These are phyloP conservation scores for Buxus sempervirens DNA, from an alignment of 164 flowering plant species.

Conservation along the genomic window DNA sequence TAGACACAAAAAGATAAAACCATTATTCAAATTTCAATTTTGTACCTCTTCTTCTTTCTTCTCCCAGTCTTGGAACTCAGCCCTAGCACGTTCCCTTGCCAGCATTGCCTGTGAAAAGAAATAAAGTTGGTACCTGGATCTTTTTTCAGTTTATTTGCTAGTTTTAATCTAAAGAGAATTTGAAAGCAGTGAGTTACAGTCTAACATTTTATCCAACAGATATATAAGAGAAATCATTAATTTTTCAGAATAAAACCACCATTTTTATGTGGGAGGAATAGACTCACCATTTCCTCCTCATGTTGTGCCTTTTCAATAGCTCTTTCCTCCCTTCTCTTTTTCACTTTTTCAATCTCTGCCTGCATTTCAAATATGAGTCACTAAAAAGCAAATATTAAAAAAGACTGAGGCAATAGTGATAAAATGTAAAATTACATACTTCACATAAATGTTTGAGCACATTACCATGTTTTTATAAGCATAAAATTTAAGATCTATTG, in stretches of 20 bases:
- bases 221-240: too few relatives aligned
- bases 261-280: neutral
- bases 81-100: conserved; percentile 94
- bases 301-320: conserved; percentile 90
- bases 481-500: too few relatives aligned
- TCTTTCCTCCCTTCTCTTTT: conserved; percentile 92
- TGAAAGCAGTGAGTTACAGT: too few relatives aligned
- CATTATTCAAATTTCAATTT: neutral
- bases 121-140: neutral
- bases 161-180: neutral
- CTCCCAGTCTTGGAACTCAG: conserved; percentile 98
- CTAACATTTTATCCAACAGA: too few relatives aligned
- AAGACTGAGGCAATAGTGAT: neutral
- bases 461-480: too few relatives aligned
- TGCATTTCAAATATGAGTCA: conserved; percentile 24
- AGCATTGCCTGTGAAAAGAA: conserved; percentile 52
- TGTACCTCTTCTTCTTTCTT: conserved; percentile 97
- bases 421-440: neutral
- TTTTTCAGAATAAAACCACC: too few relatives aligned
- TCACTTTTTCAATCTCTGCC: conserved; percentile 95
- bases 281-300: conserved; percentile 93
- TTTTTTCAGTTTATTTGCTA: neutral
- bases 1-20: neutral
- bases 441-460: neutral
- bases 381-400: neutral